Percentiles rank a stretch among this genome's conserved stretches.
Evolutionary conservation across 2,329 filamentous ascomycete species (phyloP).

Genomic region (Phyllosticta citriasiana): DNA sequence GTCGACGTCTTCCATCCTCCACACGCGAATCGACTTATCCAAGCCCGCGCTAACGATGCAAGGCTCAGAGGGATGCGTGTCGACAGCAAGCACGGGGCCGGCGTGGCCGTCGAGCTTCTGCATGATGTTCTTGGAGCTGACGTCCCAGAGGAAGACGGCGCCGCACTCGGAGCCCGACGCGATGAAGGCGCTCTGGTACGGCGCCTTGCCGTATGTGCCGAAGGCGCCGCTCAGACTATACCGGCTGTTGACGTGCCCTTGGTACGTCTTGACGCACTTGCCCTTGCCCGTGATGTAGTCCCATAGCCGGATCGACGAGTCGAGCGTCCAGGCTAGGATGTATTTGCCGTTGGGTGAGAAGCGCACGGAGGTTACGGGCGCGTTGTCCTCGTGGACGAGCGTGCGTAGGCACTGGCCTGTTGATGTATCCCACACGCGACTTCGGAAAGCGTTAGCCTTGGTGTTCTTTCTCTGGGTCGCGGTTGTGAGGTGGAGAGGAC

Average conservation of each 20-base stretch:
- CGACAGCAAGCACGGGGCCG: conserved; percentile 50
- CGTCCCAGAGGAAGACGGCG: conserved; percentile 79
- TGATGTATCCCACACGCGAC: conserved; percentile 85
- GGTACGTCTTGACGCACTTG: conserved; percentile 90
- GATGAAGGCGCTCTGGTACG: conserved; percentile 48
- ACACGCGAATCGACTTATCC: conserved; percentile 53
- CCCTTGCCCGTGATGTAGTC: conserved; percentile 87
- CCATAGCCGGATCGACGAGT: conserved; percentile 85
- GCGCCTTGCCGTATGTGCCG: conserved; percentile 49
- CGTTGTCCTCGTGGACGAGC: conserved; percentile 92
- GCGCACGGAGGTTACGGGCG: conserved; percentile 75
- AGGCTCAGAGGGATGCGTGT: conserved; percentile 45
- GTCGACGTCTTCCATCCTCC: conserved; percentile 37
- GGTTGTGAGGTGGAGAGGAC: not conserved
- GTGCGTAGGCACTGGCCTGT: conserved; percentile 94
- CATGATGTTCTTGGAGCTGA: conserved; percentile 71
- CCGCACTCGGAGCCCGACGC: conserved; percentile 84
- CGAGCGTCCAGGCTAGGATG: conserved; percentile 83
- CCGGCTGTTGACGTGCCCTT: conserved; percentile 75
- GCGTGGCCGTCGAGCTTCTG: conserved; percentile 52
- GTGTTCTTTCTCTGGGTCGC: not conserved
- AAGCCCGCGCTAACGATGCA: conserved; percentile 53
- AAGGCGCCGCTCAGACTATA: conserved; percentile 84
- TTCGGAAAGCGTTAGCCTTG: conserved; percentile 26
- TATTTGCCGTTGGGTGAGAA: conserved; percentile 93